phyloP scores from a whole-genome alignment of 2,329 filamentous ascomycete genomes.

The Fonsecaea nubica region DNA sequence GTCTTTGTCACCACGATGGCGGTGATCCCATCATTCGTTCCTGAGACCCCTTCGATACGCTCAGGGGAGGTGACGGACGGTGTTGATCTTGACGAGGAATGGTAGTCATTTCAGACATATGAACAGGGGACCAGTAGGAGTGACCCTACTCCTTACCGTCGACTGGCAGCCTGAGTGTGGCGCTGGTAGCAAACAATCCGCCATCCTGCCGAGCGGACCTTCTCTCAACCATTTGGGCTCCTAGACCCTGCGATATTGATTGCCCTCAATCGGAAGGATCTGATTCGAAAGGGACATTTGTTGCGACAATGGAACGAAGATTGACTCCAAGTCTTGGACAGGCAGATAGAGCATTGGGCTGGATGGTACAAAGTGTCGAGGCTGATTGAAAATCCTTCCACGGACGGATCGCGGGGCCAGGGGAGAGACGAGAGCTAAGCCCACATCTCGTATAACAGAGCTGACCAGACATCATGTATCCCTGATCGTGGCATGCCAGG shows the following conservation, averaged over 20 bases:
- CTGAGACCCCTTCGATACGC: not conserved
- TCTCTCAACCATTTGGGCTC: not conserved
- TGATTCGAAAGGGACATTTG: not conserved
- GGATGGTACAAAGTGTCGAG: not conserved
- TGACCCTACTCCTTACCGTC: not conserved
- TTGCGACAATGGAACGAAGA: slow-evolving; percentile 6
- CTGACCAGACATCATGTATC: slow-evolving; percentile 10
- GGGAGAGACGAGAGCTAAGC: not conserved
- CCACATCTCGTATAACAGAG: slow-evolving; percentile 20
- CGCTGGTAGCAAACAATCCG: not conserved
- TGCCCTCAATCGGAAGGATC: not conserved
- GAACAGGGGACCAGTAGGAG: not conserved
- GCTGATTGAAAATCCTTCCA: slow-evolving; percentile 8
- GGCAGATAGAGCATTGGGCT: not conserved
- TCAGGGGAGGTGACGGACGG: not conserved
- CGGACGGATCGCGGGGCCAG: slow-evolving; percentile 6
- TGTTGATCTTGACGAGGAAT: not conserved
- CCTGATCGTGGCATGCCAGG: slow-evolving; percentile 2
- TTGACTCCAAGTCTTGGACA: slow-evolving; percentile 11
- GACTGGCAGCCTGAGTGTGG: not conserved
- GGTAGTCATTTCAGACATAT: not conserved
- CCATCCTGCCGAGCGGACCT: not conserved
- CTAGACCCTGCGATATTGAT: not conserved
- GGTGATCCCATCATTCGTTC: not conserved
- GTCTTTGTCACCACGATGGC: not conserved